A percentile compares a stretch with the other conserved stretches of the same genome.
phyloP scores from a whole-genome alignment of 208 protist species.

The Trypanosoma cruzi region DNA sequence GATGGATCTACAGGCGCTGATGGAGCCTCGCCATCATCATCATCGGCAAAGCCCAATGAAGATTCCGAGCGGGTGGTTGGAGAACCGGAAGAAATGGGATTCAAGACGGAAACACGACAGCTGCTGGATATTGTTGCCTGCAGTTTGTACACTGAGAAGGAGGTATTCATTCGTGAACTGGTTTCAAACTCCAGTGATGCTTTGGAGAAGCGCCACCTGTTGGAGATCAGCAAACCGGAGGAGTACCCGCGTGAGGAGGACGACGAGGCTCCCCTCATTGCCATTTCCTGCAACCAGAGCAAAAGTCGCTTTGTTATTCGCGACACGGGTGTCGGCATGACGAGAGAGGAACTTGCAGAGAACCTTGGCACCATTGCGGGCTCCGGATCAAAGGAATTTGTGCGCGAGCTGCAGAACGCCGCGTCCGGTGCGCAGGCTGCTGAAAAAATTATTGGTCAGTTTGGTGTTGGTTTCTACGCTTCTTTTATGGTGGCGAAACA shows the following conservation, averaged over 20 bases:
- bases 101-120: conserved; percentile 98
- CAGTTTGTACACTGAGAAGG: conserved; percentile 98
- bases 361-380: conserved; percentile 97
- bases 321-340: conserved; percentile 98
- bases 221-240: conserved; percentile 82
- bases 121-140: conserved; percentile 98
- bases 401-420: conserved; percentile 76
- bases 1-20: conserved; percentile 20
- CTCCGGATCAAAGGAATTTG: conserved; percentile 91
- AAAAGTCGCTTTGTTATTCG: conserved; percentile 92
- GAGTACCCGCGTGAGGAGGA: conserved; percentile 76
- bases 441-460: conserved; percentile 96
- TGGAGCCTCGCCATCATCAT: conserved; percentile 9
- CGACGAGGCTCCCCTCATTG: conserved; percentile 84
- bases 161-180: conserved; percentile 98
- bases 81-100: conserved; percentile 88
- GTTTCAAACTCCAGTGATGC: conserved; percentile 98
- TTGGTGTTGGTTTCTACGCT: conserved; percentile 98
- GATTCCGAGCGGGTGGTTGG: conserved; percentile 69
- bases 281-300: conserved; percentile 91
- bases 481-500: conserved; percentile 97
- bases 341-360: conserved; percentile 93
- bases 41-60: conserved; percentile 24
- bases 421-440: conserved; percentile 59
- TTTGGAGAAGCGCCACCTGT: conserved; percentile 95